phyloP scores from a whole-genome alignment of 352 stramenopile genomes.

The Globisporangium orthogonon region DNA sequence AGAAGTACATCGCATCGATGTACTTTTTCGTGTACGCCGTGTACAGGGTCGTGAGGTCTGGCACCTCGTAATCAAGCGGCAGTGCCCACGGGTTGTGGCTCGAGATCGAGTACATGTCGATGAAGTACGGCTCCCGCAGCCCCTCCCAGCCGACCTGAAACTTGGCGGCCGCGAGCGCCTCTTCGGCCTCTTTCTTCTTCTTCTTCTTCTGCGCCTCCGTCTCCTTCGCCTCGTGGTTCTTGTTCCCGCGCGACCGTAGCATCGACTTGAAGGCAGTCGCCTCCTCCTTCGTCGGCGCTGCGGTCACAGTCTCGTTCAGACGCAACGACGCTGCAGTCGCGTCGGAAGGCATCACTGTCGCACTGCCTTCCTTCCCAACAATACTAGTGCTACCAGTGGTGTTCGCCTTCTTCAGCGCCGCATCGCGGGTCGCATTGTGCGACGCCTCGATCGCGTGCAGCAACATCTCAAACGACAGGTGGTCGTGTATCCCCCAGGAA shows the following conservation, averaged over 20 bases:
- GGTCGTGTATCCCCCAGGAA: slow-evolving; percentile 64
- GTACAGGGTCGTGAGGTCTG: slow-evolving; percentile 47
- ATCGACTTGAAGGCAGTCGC: background rate
- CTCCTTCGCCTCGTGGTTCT: background rate
- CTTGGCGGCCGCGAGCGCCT: no score
- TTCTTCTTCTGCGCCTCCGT: background rate
- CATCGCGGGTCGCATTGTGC: slow-evolving; percentile 25
- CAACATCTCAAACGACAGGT: slow-evolving; percentile 69
- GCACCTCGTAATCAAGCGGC: slow-evolving; percentile 34
- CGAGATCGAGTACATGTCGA: slow-evolving; percentile 76
- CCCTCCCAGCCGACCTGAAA: slow-evolving; percentile 40
- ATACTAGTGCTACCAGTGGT: background rate
- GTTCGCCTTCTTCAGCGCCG: slow-evolving; percentile 2
- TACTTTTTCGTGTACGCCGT: slow-evolving; percentile 67
- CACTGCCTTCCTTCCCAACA: background rate
- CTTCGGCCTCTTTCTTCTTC: background rate
- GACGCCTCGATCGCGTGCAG: slow-evolving; percentile 51
- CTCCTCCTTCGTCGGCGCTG: background rate
- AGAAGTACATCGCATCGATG: slow-evolving; percentile 64
- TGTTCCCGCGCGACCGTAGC: background rate
- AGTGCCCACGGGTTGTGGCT: slow-evolving; percentile 62
- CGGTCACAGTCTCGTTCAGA: background rate
- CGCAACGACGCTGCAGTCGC: background rate
- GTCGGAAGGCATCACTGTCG: background rate
- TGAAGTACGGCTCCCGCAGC: slow-evolving; percentile 62